phyloP scores from a whole-genome alignment of 2,329 filamentous ascomycete species.

The Lachnellula subtilissima region DNA sequence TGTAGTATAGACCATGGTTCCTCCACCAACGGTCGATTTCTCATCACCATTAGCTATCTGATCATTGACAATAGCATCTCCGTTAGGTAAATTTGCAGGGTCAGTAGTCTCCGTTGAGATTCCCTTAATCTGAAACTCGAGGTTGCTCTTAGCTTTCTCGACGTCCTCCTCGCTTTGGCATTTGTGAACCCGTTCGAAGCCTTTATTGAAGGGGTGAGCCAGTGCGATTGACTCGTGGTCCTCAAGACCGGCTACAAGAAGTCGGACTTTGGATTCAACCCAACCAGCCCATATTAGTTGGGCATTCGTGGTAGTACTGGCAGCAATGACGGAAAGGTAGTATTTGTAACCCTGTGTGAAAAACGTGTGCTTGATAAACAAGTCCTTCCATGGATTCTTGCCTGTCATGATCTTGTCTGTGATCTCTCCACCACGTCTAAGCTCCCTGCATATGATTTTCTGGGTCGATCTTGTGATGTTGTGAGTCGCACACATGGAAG shows the following conservation, averaged over 20 bases:
- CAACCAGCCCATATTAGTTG: constrained; percentile 86
- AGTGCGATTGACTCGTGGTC: constrained; percentile 73
- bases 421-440: constrained; percentile 71
- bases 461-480: constrained; percentile 87
- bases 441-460: constrained; percentile 75
- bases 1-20: constrained; percentile 66
- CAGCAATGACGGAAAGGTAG: constrained; percentile 82
- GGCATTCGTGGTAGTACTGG: constrained; percentile 76
- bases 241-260: constrained; percentile 79
- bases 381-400: constrained; percentile 74
- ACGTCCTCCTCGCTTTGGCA: constrained; percentile 59
- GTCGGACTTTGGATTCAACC: constrained; percentile 87
- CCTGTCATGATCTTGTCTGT: constrained; percentile 74
- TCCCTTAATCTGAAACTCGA: constrained; percentile 49
- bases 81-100: constrained; percentile 41
- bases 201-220: constrained; percentile 89
- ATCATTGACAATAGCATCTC: constrained; percentile 36
- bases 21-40: constrained; percentile 30
- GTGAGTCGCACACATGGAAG: constrained; percentile 96
- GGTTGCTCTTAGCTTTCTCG: constrained; percentile 54
- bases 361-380: constrained; percentile 88
- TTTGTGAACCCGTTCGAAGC: constrained; percentile 76
- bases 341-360: constrained; percentile 94
- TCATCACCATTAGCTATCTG: constrained; percentile 36
- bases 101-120: constrained; percentile 29